Base-by-base conservation (phyloP, 1,284 basidiomycete species). In the Tetrapyrgos nigripes region DNA sequence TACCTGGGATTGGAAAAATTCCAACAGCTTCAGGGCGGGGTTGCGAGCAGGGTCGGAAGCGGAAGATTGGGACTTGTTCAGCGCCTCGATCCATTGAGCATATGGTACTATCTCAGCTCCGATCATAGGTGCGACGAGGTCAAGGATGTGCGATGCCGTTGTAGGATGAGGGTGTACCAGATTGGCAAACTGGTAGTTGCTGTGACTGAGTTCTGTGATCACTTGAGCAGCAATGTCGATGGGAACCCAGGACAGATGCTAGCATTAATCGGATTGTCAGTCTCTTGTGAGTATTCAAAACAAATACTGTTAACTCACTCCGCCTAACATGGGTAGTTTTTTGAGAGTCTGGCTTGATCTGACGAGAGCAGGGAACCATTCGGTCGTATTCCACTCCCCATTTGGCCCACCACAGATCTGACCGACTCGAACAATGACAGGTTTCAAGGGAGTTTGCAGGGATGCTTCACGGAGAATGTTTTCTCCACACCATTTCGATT, bases 181-280 rank as follows among this genome's bases (percentile, higher is more conserved):
- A 43, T 73, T 73, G 6, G 69, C 47, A 5, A 61, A 60, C 1
- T 65, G 64, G 9, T 37, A 50, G 26, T 44, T 23, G 17, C 23
- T 29, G n/a, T 71, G 65, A 1, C 62, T 59, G 11, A 69, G 52
- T 27, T 67, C 64, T 9, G 66, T 35, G 29, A 70, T 69, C 21
- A 62, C 64, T 14, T 56, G 51, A 0, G 63, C 61, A 17, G 73
- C 66, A 3, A 57, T 66, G 21, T 68, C 58, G 10, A 63, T 60
- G n/a, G 66, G 73, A 11, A 75, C 52, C 68, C 67, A 74, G 3
- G 68, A 66, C 0, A 57, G 27, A 27, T 64, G 60, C 64, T 73
- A 28, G 8, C 4, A 23, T n/a, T 47, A 23, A 19, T 11, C 13
- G 5, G 19, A 23, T n/a, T n/a, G 45, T 40, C 6, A 40, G 37